Evolutionary conservation across 805 yeast genomes (phyloP), one percentile per base, ranked within the genome.

Genomic region (Metschnikowia lochheadii): DNA sequence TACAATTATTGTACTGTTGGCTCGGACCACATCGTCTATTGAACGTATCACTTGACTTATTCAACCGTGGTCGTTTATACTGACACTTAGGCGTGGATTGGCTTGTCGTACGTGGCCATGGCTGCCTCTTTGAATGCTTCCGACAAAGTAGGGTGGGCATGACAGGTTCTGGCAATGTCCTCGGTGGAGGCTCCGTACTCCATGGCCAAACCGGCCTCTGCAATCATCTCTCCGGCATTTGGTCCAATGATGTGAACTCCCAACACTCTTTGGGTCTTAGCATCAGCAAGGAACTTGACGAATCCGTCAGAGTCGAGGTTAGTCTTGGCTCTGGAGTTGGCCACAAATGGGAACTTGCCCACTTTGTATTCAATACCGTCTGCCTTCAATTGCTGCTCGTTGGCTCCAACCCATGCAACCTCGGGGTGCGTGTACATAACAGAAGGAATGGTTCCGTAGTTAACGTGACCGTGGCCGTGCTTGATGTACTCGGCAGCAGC

Each of bases 391-490:
- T 91, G 91, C 77, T 91, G 85, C 77, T 94, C 99, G 66, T 84
- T 87, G 75, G 88, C 88, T 63, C 99, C 99, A 61, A 88, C 96
- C 99, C 99, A 94, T 48, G 98, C 98, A 61, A 94, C 97, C 79
- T 94, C 99, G 57, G 99, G 99, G 76, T 90, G 97, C 45, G 98
- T 85, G 81, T 94, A 94, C 99, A 94, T 94, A 60, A 94, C 99
- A 34, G 97, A 83, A 59, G 99, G 99, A 62, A 94, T 94, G 77
- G 88, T 95, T 63, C 85, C 96, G 76, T 94, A 94, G 84, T 94
- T 94, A 61, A 94, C 98, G 70, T 94, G 99, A 53, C 99, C 99
- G 68, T 87, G 87, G 59, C 98, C 99, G 60, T 73, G 73, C 79
- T 89, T 89, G 70, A 94, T 82, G 78, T 83, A 88, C 77, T 94